A percentile compares a stretch with the other conserved stretches of the same genome.
phyloP scores from a whole-genome alignment of 1,284 basidiomycete genomes.

The Microbotryomycetes sp. region DNA sequence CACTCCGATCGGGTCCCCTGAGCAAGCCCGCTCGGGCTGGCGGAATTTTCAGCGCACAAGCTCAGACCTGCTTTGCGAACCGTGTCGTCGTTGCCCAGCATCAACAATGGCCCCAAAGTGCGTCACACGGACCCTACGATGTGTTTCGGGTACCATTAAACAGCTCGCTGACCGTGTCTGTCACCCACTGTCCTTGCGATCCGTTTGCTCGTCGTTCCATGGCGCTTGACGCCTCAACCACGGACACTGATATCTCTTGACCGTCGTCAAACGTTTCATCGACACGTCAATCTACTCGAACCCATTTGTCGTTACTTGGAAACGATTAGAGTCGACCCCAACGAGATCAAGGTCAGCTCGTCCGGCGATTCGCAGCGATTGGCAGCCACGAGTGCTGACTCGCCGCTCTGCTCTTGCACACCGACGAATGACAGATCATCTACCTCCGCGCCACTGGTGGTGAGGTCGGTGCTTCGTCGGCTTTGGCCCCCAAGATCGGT shows the following conservation, averaged over 20 bases:
- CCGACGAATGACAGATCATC: constrained; percentile 59
- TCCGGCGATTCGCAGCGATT: neutral
- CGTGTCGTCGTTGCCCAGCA: neutral
- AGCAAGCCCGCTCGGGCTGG: no score
- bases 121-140: no score
- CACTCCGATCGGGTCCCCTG: no score
- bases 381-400: neutral
- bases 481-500: constrained; percentile 99
- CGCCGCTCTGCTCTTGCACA: constrained; percentile 36
- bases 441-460: constrained; percentile 98
- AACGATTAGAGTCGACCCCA: constrained; percentile 55
- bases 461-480: constrained; percentile 98
- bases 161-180: neutral
- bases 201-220: neutral
- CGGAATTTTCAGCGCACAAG: no score
- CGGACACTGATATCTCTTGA: neutral
- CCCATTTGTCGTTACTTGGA: no score
- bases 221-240: neutral
- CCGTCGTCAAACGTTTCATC: neutral
- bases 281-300: neutral
- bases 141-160: no score
- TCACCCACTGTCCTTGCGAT: neutral
- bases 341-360: constrained; percentile 65
- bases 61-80: no score
- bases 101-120: neutral